These are phyloP conservation scores for Leishmania martiniquensis DNA, from an alignment of 208 protist genomes.

Conservation along the genomic window DNA sequence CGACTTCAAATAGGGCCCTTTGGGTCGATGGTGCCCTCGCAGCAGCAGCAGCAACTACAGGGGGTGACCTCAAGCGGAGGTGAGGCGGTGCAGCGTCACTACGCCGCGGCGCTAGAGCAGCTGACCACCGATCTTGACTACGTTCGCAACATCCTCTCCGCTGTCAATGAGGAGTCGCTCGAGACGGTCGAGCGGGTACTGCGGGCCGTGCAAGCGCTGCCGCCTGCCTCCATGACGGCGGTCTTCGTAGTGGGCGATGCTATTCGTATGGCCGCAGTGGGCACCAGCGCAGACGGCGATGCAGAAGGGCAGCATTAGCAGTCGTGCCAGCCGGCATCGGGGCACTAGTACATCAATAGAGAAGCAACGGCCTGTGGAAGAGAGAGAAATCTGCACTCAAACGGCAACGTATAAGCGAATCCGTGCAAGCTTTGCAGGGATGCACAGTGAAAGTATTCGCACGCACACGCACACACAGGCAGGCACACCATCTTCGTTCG, in stretches of 20 bases:
- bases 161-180: conserved; percentile 77
- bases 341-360: not conserved
- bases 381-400: not conserved
- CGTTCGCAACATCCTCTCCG: conserved; percentile 71
- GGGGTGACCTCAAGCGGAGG: not conserved
- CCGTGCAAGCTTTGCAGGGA: not conserved
- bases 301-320: not conserved
- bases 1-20: conserved; percentile 45
- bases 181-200: conserved; percentile 49
- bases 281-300: not conserved
- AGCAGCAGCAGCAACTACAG: conserved; percentile 1
- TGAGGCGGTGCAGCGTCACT: conserved; percentile 5
- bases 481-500: not conserved
- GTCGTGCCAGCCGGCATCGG: not conserved
- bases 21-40: not conserved
- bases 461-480: not conserved
- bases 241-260: conserved; percentile 20
- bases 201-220: conserved; percentile 39
- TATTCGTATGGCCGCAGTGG: not conserved
- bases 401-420: not conserved
- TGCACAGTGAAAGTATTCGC: not conserved
- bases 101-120: conserved; percentile 58
- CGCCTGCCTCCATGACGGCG: conserved; percentile 7
- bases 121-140: conserved; percentile 74
- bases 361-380: not conserved